Evolutionary conservation across 176 grass and related monocot species (phyloP), one percentile per base, ranked within the genome.

Genomic region (Eragrostis curvula): DNA sequence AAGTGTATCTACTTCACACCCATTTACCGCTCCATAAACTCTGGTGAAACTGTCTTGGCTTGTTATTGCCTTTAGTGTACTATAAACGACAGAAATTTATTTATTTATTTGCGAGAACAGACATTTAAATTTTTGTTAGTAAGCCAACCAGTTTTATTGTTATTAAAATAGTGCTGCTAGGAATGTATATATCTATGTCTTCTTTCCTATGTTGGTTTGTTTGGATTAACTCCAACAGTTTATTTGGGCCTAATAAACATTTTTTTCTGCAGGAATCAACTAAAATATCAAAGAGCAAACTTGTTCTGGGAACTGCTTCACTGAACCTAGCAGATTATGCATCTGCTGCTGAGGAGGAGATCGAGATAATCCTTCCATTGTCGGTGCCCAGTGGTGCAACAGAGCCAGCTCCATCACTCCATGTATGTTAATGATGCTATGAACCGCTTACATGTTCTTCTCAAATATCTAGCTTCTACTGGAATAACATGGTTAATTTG

Each of bases 291-390:
- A 99, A 93, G 52, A 86, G 75, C 78, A 94, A 96, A 89, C 68
- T 89, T 32, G 41, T 92, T 78, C 59, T 99, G 29, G 96, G 91
- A 80, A 88, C 86, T 40, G 80, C 89, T 56, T 85, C 91, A 67
- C 20, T 99, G 36, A 99, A 94, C 79, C 80, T 99, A 64, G 91
- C 91, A 28, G 93, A 94, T 62, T 90, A 92, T 61, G 63, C 87
- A 57, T 80, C 91, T 70, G 45, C 93, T 68, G 63, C 72, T 74
- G 87, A 91, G 70, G 87, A 93, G 66, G 88, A 83, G 32, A 78
- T 96, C 9, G 79, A 94, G 73, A 87, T 99, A 82, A 90, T 87
- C 64, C 87, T 99, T 61, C 85, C 93, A 27, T 78, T 99, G 32
- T 87, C 43, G 12, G 55, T 82, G 56, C 81, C 91, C 55, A 84